Base-by-base conservation (phyloP, 176 grass and related monocot species). In the Hordeum marinum region DNA sequence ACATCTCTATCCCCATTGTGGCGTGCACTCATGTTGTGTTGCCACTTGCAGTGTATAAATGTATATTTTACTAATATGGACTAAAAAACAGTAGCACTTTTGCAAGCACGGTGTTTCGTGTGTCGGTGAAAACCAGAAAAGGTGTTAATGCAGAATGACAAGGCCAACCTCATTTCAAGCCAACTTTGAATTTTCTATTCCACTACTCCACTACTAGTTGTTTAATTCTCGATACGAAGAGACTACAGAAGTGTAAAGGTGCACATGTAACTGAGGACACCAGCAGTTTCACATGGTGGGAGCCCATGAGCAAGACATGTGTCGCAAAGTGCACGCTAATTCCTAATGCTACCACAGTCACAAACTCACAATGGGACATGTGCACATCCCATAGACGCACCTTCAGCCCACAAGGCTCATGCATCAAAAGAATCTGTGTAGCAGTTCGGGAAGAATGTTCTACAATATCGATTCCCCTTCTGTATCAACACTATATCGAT, bases 1-100 rank as follows among this genome's bases (percentile, higher is more conserved):
- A 84, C 50, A 79, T 65, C 65, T 85, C 70, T 82, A 52, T 63
- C 23, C 72, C 72, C 31, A 3, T 15, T 11, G 52, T 32, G 55
- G 40, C 41, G 70, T 82, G 40, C 46, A 41, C 52, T 67, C 77
- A 74, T 82, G 85, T 76, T 82, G 85, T 76, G 70, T 25, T 68
- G 36, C 45, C 75, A 73, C 66, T 34, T 62, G 39, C 35, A 82
- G 79, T 82, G 73, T 46, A 23, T 58, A 43, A 29, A 50, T 55
- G 40, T 72, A 61, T 61, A 24, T 72, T 62, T 43, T 63, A 62
- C 78, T 20, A 78, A 14, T 14, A 24, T 41, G 41, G 58, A 52
- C 20, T 54, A 64, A 74, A 80, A 82, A 75, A 75, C 7, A 18
- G 40, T 36, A 60, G 52, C 45, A 17, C 42, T 71, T 82, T 83